A percentile compares a stretch with the other conserved stretches of the same genome.
phyloP scores from a whole-genome alignment of 2,329 filamentous ascomycete species.

The Aspergillus udagawae region DNA sequence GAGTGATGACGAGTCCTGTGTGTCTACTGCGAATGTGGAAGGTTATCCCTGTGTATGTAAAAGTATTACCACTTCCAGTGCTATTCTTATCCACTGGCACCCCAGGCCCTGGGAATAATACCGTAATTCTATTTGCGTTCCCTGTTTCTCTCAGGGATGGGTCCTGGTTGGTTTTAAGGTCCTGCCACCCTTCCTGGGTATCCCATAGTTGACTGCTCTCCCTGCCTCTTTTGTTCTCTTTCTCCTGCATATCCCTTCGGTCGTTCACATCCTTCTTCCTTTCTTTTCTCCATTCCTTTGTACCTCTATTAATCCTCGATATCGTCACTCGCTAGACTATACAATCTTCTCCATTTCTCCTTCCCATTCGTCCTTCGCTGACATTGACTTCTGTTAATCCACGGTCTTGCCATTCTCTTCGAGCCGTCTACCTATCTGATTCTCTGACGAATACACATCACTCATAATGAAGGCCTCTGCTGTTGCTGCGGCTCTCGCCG shows the following conservation, averaged over 20 bases:
- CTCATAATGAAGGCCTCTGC: constrained; percentile 53
- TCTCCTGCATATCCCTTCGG: background rate
- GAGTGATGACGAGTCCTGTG: background rate
- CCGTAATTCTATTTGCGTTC: background rate
- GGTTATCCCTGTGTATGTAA: background rate
- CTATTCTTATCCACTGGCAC: background rate
- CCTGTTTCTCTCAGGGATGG: background rate
- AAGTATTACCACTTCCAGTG: background rate
- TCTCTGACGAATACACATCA: constrained; percentile 1
- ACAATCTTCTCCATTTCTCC: constrained; percentile 13
- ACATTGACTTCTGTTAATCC: background rate
- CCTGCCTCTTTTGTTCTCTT: background rate
- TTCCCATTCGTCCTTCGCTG: constrained; percentile 14
- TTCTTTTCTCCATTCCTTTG: constrained; percentile 19
- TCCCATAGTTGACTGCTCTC: background rate
- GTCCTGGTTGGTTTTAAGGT: background rate
- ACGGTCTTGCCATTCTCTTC: constrained; percentile 2
- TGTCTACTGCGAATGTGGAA: background rate
- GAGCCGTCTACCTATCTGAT: constrained; percentile 2
- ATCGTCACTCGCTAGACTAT: constrained; percentile 19
- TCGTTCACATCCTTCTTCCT: constrained; percentile 4
- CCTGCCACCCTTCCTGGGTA: background rate
- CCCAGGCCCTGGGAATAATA: background rate
- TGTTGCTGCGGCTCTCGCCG: constrained; percentile 43
- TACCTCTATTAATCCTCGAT: constrained; percentile 20